Evolutionary conservation across 208 protist species (phyloP).

Genomic region (Giardia muris): DNA sequence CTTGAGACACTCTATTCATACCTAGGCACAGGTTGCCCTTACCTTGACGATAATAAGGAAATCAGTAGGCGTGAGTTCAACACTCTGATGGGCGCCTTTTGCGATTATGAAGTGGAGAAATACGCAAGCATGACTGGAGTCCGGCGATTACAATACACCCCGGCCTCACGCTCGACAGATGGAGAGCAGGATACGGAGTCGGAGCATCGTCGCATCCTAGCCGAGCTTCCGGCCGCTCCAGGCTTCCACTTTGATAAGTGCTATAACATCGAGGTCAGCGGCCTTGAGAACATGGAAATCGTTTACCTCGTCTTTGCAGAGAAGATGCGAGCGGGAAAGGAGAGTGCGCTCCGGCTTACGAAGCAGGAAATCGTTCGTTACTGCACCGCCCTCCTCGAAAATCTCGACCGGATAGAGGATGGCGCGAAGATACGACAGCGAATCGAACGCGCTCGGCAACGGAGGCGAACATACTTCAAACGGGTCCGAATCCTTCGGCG

Average conservation of each 20-base stretch:
- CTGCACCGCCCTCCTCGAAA: conserved; percentile 13
- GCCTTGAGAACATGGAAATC: conserved; percentile 14
- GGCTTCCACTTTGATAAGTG: neutral
- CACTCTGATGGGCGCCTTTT: neutral
- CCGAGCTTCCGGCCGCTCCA: neutral
- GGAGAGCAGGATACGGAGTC: neutral
- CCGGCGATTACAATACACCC: neutral
- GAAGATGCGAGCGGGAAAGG: neutral
- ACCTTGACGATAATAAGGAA: conserved; percentile 19
- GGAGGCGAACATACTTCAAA: neutral
- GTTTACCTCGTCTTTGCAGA: neutral
- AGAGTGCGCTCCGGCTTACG: neutral
- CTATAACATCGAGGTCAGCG: neutral
- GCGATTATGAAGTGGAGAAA: neutral
- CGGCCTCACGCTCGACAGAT: neutral
- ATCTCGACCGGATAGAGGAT: neutral
- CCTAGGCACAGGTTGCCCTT: neutral
- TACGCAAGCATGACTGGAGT: neutral
- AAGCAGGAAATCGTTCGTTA: neutral
- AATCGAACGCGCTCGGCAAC: neutral
- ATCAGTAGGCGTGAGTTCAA: neutral
- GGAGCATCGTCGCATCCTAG: neutral
- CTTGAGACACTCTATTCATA: neutral
- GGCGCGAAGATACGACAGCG: neutral
- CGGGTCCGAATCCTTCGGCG: neutral